Evolutionary conservation across 345 rosid genomes (phyloP), one percentile per base, ranked within the genome.

Genomic region (Pugionium dolabratum): DNA sequence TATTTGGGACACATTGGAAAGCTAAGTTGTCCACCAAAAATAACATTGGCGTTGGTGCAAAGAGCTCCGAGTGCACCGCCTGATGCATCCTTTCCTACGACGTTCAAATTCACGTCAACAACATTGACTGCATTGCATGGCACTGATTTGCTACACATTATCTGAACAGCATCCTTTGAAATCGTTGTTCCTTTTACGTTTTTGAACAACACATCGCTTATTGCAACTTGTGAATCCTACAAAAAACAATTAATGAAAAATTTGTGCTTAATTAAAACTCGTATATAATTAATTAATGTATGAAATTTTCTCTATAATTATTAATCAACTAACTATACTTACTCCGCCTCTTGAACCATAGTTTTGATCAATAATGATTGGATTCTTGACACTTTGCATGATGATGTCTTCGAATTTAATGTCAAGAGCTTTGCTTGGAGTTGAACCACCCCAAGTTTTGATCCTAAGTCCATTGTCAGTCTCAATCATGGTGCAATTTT

Each of bases 331-430:
- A 18, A 18, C 18, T 40, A 35, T 48, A 56, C 76, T 73, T 67
- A 74, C 78, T 34, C 78, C 78, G 11, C 69, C 69, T 74, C 78
- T 74, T 59, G 77, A 60, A 52, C 79, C 71, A 26, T 76, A 76
- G 60, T 76, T 59, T 71, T 76, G 79, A 4, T 76, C 79, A 60
- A 76, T 76, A 48, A 70, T 70, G 36, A 76, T 76, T 39, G 79
- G 79, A 57, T 70, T 76, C 54, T 69, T 71, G 35, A 76, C 79
- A 7, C 4, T 35, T 0, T 36, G 4, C 79, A 76, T 76, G 45
- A 32, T 34, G 44, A 76, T 60, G 8, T 76, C 59, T 60, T 55
- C 76, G 7, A 70, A 70, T 0, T 47, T n/a, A 58, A 76, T 26
- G 59, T 65, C 52, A 0, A 6, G 3, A 44, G 59, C 75, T n/a